Percentiles rank a stretch among this genome's conserved stretches.
Evolutionary conservation across 2,329 filamentous ascomycete species (phyloP).

Genomic region (Microsporum audouinii): DNA sequence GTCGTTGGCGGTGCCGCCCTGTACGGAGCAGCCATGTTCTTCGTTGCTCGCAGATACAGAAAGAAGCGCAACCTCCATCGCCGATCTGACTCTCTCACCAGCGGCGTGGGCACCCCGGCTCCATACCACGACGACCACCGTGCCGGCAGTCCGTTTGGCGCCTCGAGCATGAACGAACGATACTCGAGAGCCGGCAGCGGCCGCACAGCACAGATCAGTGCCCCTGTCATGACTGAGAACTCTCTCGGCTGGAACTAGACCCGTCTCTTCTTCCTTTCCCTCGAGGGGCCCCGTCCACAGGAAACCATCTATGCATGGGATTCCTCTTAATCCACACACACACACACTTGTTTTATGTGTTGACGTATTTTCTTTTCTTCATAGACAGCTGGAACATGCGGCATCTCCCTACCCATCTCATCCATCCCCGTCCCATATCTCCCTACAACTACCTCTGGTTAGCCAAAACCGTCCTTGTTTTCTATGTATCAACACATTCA

Average conservation of each 20-base stretch:
- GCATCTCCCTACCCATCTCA: not conserved
- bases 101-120: constrained; percentile 42
- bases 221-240: constrained; percentile 85
- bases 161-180: constrained; percentile 39
- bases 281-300: not conserved
- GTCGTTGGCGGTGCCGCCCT: constrained; percentile 66
- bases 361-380: not conserved
- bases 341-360: not conserved
- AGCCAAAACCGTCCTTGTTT: not conserved
- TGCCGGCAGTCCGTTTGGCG: constrained; percentile 36
- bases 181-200: constrained; percentile 54
- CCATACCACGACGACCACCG: constrained; percentile 43
- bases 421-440: not conserved
- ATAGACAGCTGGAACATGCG: not conserved
- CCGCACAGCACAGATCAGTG: constrained; percentile 65
- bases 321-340: not conserved
- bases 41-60: constrained; percentile 81
- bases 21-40: constrained; percentile 92
- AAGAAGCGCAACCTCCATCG: constrained; percentile 68
- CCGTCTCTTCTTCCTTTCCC: not conserved
- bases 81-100: constrained; percentile 61
- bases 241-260: constrained; percentile 86
- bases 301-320: not conserved
- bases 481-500: not conserved
- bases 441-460: too few species aligned